Base-by-base conservation (phyloP, 2,329 filamentous ascomycete species). In the Trichoderma aggressivum region DNA sequence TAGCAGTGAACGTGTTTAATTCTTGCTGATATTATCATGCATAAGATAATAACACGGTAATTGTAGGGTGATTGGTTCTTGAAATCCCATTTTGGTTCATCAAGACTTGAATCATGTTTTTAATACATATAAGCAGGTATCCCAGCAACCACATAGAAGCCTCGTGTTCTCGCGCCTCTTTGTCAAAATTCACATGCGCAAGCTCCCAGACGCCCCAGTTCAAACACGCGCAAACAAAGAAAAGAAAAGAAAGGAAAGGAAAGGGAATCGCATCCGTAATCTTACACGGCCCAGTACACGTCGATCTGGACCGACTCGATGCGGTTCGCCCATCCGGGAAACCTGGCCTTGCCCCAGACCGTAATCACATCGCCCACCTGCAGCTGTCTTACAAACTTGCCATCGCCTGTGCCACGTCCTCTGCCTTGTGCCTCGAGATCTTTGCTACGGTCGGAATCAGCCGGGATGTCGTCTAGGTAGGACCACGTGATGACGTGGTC, bases 331-430 rank as follows among this genome's bases (percentile, higher is more conserved):
- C 89, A 91, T 0, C 80, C 84, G 0, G 76, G 78, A 70, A 88
- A 90, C 71, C 88, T 83, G 2, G 87, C 84, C 78, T 86, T 89
- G 1, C 81, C 88, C 89, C 89, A 91, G 2, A 91, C 75, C 0
- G 88, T 90, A 12, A 91, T 79, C 21, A 89, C 84, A 74, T 91
- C 89, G 1, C 89, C 89, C n/a, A 88, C 74, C 74, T 83, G 85
- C 74, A 91, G 76, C 59, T 79, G 81, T 18, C 86, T 84, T 39
- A 91, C 84, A 77, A 89, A 90, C 47, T 84, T 79, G 1, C 89
- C 89, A 65, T 85, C 83, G 0, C 80, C 85, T 0, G 86, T 88
- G 5, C 76, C 83, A 24, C 75, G 76, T 1, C 89, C 89, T 0
- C 88, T 82, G 0, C 89, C 89, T 2, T 77, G 26, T 1, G 79